A percentile compares a stretch with the other conserved stretches of the same genome.
Evolutionary conservation across 768 basidiomycete species (phyloP).

Genomic region (Trametes meyenii): DNA sequence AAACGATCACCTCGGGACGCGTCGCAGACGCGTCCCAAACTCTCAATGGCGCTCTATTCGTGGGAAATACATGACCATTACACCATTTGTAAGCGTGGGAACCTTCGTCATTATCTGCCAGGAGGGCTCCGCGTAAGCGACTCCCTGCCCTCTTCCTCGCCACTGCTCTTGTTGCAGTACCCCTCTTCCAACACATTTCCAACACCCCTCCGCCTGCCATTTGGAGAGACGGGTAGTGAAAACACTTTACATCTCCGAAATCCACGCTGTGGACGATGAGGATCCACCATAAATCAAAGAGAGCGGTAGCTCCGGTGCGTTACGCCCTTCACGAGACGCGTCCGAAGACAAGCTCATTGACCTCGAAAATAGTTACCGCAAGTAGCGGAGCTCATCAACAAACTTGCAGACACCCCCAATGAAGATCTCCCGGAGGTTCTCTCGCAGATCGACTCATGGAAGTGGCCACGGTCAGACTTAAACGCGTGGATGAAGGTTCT

Average conservation of each 20-base stretch:
- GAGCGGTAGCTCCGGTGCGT: conserved; percentile 75
- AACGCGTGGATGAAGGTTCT: conserved; percentile 96
- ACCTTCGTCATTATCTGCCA: conserved; percentile 17
- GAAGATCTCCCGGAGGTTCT: conserved; percentile 74
- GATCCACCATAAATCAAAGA: conserved; percentile 86
- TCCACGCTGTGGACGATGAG: conserved; percentile 56
- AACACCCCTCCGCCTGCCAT: neutral
- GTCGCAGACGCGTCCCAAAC: conserved; percentile 6
- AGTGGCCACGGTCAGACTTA: conserved; percentile 94
- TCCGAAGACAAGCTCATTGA: conserved; percentile 23
- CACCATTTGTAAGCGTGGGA: conserved; percentile 16
- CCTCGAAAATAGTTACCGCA: conserved; percentile 62
- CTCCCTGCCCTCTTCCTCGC: conserved; percentile 12
- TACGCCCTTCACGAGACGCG: conserved; percentile 14
- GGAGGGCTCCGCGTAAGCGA: conserved; percentile 27
- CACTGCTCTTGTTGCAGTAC: conserved; percentile 11
- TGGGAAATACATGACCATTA: conserved; percentile 12
- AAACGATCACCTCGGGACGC: no score
- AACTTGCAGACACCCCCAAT: conserved; percentile 63
- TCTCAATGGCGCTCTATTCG: conserved; percentile 10
- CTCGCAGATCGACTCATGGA: conserved; percentile 77
- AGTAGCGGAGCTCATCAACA: conserved; percentile 79
- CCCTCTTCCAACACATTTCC: neutral
- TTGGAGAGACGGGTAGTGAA: neutral
- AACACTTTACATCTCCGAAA: conserved; percentile 9